Base-by-base conservation (phyloP, 768 basidiomycete species). In the Mycena vulgaris region DNA sequence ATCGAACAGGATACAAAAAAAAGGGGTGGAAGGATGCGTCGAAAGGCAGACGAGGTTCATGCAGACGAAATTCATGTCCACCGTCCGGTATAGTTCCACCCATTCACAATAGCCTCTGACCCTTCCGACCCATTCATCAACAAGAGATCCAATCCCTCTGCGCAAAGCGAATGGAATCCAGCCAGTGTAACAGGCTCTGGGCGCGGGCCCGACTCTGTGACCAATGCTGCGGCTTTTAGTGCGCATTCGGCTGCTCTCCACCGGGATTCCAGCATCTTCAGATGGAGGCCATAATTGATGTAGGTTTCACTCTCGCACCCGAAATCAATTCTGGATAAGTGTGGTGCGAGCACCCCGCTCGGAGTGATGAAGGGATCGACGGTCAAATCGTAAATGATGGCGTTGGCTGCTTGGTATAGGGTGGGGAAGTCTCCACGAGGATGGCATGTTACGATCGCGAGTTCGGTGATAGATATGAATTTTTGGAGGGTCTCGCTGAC, bases 231-330 rank as follows among this genome's bases (percentile, higher is more conserved):
- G 13, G 9, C 21, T 33, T 52, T 53, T 17, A 64, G 30, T 1
- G 39, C 30, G 17, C 63, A 42, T 8, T 19, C 9, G 28, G 13
- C 30, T 21, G 51, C 30, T 21, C 21, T 30, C 31, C 35, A 27
- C 9, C 62, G 62, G 14, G 62, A 63, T 21, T 14, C 11, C 28
- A 63, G 35, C 51, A 53, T 63, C 19, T 37, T 23, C 8, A 63
- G 48, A 33, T 31, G 33, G 3, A 10, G 19, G 6, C 2, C 21
- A 35, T 35, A 35, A 19, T 55, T 21, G n/a, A 55, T 33, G 9
- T 33, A 28, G 6, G 16, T 19, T 17, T 35, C 31, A 31, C 6
- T 9, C 19, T 35, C 21, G 16, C 33, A 55, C 33, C 52, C 30
- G 17, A 55, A 55, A 33, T 6, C 19, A 28, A 55, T 55, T 21